Evolutionary conservation across 2,329 filamentous ascomycete genomes (phyloP).

Genomic region (Fusarium torreyae): DNA sequence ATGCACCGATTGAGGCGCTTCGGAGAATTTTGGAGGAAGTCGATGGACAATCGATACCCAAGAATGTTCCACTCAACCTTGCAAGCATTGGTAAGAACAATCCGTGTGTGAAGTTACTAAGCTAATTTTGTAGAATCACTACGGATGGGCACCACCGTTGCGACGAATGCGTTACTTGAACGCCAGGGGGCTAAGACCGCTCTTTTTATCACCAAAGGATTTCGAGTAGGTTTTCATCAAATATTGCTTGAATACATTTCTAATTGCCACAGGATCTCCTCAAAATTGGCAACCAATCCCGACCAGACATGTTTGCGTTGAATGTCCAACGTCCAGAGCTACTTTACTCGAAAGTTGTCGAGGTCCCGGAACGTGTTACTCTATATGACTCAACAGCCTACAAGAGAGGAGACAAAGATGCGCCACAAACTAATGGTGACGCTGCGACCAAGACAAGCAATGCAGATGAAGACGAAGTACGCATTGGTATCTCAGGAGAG

Average conservation of each 20-base stretch:
- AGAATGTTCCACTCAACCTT: slow-evolving; percentile 80
- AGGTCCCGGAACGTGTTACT: slow-evolving; percentile 90
- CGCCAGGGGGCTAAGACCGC: slow-evolving; percentile 91
- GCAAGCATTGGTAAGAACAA: not conserved
- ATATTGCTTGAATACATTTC: not conserved
- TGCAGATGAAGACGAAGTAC: slow-evolving; percentile 69
- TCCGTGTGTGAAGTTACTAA: not conserved
- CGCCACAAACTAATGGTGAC: slow-evolving; percentile 68
- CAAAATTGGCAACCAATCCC: slow-evolving; percentile 90
- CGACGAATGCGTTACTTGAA: slow-evolving; percentile 91
- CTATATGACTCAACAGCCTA: slow-evolving; percentile 76
- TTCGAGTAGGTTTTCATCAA: slow-evolving; percentile 58
- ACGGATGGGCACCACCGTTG: slow-evolving; percentile 95
- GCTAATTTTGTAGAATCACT: slow-evolving; percentile 91
- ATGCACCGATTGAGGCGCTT: slow-evolving; percentile 94
- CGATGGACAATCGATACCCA: slow-evolving; percentile 79
- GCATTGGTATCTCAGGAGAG: slow-evolving; percentile 77
- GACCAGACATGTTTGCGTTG: slow-evolving; percentile 93
- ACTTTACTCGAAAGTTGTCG: slow-evolving; percentile 85
- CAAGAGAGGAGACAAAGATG: slow-evolving; percentile 83
- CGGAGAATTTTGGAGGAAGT: slow-evolving; percentile 86
- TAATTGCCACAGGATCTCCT: slow-evolving; percentile 76
- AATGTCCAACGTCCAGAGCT: slow-evolving; percentile 91
- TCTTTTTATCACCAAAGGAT: slow-evolving; percentile 89
- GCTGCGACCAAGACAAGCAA: slow-evolving; percentile 64